Evolutionary conservation across 176 grass and related monocot genomes (phyloP), one percentile per base, ranked within the genome.

Genomic region (Phragmites australis): DNA sequence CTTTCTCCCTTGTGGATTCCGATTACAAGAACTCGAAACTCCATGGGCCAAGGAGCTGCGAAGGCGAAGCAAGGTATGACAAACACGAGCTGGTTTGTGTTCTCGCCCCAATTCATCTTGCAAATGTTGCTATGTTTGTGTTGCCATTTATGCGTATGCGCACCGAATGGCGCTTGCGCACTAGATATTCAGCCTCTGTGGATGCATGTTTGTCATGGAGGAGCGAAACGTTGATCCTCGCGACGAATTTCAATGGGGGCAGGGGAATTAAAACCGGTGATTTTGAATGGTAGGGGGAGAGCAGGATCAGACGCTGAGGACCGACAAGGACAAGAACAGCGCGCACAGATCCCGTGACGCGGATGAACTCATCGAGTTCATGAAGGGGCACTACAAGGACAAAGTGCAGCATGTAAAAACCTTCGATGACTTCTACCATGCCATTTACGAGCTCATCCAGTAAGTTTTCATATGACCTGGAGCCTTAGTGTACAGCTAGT

Each of bases 341-440:
- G 19, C 9, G 21, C 14, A 47, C 12, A 89, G 68, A 75, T 53
- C n/a, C 53, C 32, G 21, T 0, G 56, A 31, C 3, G 81, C 63
- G 41, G 18, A 81, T 0, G 65, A 66, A 0, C 75, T 91, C 42
- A 22, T 58, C 5, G 5, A 29, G 0, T 80, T 80, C 30, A 83
- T 89, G 84, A 47, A 1, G 1, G 1, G 23, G 0, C 0, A 81
- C 0, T 93, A 87, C 39, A 59, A 82, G 3, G 6, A 0, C 0
- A 58, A 41, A 47, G 1, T 54, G 15, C 7, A 69, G 31, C 0
- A 17, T 0, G 34, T 69, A 3, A 1, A 2, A 2, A 19, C 0
- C 5, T 88, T 77, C 59, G 64, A 93, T 6, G 75, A 91, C 1
- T 91, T 97, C 65, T 93, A 88, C 78, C 94, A 91, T 64, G 81